Evolutionary conservation across 768 basidiomycete genomes (phyloP).

Genomic region (Agrocybe pediades): DNA sequence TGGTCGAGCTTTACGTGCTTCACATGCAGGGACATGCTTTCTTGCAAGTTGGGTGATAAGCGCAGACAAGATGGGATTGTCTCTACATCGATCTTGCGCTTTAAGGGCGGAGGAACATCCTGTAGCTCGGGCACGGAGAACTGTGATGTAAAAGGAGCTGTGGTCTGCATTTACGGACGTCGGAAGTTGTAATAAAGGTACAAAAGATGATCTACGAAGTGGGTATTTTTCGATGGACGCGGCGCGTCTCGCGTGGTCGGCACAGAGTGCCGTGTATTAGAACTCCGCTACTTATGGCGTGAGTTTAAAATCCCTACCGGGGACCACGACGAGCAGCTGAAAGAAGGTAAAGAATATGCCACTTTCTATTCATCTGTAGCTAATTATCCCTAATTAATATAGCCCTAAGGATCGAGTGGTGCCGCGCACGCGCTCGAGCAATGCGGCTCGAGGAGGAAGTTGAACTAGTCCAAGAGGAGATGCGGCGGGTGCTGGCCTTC

Average conservation of each 20-base stretch:
- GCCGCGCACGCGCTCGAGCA: not conserved
- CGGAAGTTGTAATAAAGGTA: not conserved
- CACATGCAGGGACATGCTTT: slow-evolving; percentile 6
- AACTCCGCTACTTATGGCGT: too few species aligned
- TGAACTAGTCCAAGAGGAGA: slow-evolving; percentile 6
- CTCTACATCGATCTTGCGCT: not conserved
- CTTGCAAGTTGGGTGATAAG: slow-evolving; percentile 2
- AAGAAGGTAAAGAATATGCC: not conserved
- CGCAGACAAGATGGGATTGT: slow-evolving; percentile 1
- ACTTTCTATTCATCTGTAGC: not conserved
- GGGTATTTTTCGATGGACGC: not conserved
- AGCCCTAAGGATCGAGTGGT: slow-evolving; percentile 10
- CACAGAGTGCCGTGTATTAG: not conserved
- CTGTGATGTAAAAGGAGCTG: not conserved
- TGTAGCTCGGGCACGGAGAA: slow-evolving; percentile 10
- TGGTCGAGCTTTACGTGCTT: slow-evolving; percentile 3
- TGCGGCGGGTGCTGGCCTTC: slow-evolving; percentile 4
- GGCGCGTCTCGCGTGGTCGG: not conserved
- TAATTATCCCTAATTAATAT: not conserved
- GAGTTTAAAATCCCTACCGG: too few species aligned
- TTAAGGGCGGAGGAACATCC: slow-evolving; percentile 1
- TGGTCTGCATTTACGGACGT: not conserved
- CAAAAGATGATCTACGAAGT: not conserved
- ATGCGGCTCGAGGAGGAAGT: slow-evolving; percentile 6
- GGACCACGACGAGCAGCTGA: not conserved